phyloP scores from a whole-genome alignment of 2,329 filamentous ascomycete genomes.

The Escovopsis sp. region DNA sequence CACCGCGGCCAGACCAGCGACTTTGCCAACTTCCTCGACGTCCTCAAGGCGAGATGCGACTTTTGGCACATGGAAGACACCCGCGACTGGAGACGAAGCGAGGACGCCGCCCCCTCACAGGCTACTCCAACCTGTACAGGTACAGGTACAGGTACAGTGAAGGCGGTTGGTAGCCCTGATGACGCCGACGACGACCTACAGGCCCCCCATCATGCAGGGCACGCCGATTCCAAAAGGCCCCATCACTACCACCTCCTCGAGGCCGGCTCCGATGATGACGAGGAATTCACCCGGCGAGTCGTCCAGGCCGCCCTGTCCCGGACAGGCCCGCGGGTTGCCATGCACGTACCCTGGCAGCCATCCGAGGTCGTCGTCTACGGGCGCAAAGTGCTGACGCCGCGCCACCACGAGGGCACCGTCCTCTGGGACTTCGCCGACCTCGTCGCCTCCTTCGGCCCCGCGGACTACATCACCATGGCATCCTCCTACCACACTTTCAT shows the following conservation, averaged over 20 bases:
- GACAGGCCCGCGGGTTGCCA: slow-evolving; percentile 5
- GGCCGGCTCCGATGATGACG: slow-evolving; percentile 10
- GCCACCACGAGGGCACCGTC: slow-evolving; percentile 40
- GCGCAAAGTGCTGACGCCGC: slow-evolving; percentile 44
- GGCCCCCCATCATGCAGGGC: too few species aligned
- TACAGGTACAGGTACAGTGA: not conserved
- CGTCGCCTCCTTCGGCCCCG: slow-evolving; percentile 56
- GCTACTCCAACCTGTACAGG: not conserved
- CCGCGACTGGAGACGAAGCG: slow-evolving; percentile 53
- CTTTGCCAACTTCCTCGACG: slow-evolving; percentile 61
- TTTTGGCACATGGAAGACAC: slow-evolving; percentile 73
- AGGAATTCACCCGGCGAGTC: slow-evolving; percentile 15
- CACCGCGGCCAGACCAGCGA: slow-evolving; percentile 42
- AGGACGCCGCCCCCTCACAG: slow-evolving; percentile 17
- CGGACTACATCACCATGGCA: slow-evolving; percentile 71
- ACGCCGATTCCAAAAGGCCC: slow-evolving; percentile 10
- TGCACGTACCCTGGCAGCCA: slow-evolving; percentile 24
- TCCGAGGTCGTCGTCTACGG: slow-evolving; percentile 43
- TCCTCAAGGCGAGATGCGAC: slow-evolving; percentile 63
- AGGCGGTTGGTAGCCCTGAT: not conserved
- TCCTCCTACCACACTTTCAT: slow-evolving; percentile 69
- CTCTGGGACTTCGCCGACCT: slow-evolving; percentile 56
- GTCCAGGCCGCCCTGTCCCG: slow-evolving; percentile 11
- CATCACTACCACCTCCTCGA: slow-evolving; percentile 15
- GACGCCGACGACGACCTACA: too few species aligned